Evolutionary conservation across 129 eudicot genomes (phyloP), one percentile per base, ranked within the genome.

Genomic region (Flaveria sonorensis): DNA sequence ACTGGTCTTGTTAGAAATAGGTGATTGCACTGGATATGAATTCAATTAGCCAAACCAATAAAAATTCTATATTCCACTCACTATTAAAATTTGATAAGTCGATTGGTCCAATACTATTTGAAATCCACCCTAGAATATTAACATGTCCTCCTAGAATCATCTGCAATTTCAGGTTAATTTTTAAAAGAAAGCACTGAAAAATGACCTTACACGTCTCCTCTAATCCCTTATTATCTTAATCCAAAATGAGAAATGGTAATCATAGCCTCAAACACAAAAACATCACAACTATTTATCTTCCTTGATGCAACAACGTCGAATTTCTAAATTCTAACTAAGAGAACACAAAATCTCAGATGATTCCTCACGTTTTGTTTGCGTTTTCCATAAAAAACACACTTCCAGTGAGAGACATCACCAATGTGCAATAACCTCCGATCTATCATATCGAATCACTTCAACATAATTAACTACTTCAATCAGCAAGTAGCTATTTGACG

Each of bases 341-440:
- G 10, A 26, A 23, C 39, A 60, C 66, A 26, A 14, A 28, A 62
- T 62, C 68, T 62, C 43, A 59, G 66, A 59, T 59, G 66, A 59
- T 24, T 59, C 40, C 40, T 36, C 40, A 36, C 40, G 40, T 36
- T 36, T 36, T 0, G 0, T 36, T 36, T 36, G 40, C 40, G 40
- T 36, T 36, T 36, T 36, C 40, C 7, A 36, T 36, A 36, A 36
- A 36, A 36, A 30, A 6, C 40, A 36, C 40, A 36, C 40, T 36
- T 36, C 40, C 1, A 0, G 40, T 36, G 40, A 36, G 40, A 36
- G 40, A 6, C 66, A 11, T 60, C 15, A 60, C 11, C 61, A 24
- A 45, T 74, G 70, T 74, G 16, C 69, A 74, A 42, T 75, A 20
- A 62, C 79, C 39, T 20, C 52, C 53, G 7, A 63, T 65, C 65